phyloP scores from a whole-genome alignment of 306 rosid genomes.

The Quercus glauca region DNA sequence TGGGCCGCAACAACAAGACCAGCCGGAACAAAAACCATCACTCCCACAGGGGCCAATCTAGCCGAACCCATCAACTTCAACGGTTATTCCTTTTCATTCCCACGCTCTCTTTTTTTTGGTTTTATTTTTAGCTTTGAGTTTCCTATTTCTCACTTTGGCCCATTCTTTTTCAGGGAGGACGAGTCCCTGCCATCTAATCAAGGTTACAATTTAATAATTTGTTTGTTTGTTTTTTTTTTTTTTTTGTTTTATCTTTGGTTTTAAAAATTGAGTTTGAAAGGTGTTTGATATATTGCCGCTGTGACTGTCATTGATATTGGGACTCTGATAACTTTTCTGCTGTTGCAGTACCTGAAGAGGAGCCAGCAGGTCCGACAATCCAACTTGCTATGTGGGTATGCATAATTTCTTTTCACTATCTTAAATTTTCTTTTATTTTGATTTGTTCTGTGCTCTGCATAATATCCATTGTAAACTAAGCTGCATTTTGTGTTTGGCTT shows the following conservation, averaged over 20 bases:
- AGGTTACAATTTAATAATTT: slow-evolving; percentile 36
- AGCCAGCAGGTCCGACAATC: slow-evolving; percentile 46
- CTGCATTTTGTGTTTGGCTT: neutral
- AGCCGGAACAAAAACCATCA: slow-evolving; percentile 53
- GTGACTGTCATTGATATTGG: slow-evolving; percentile 5
- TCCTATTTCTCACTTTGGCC: slow-evolving; percentile 3
- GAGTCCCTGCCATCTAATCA: slow-evolving; percentile 48
- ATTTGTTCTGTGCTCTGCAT: neutral
- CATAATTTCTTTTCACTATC: slow-evolving; percentile 3
- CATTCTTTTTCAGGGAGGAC: slow-evolving; percentile 38
- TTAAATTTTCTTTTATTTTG: neutral
- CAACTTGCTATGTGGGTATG: slow-evolving; percentile 98
- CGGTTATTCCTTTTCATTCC: slow-evolving; percentile 31
- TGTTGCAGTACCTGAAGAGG: slow-evolving; percentile 47
- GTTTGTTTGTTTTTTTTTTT: neutral
- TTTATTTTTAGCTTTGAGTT: neutral
- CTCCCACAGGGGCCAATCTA: slow-evolving; percentile 45
- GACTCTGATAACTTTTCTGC: neutral
- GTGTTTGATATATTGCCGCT: slow-evolving; percentile 18
- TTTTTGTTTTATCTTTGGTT: neutral
- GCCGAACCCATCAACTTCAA: slow-evolving; percentile 44
- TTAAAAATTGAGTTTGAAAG: neutral
- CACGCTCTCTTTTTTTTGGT: neutral
- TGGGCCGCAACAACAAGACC: slow-evolving; percentile 65
- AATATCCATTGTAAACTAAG: neutral